A percentile compares a stretch with the other conserved stretches of the same genome.
phyloP scores from a whole-genome alignment of 2,329 filamentous ascomycete genomes.

The Fonsecaea pedrosoi region DNA sequence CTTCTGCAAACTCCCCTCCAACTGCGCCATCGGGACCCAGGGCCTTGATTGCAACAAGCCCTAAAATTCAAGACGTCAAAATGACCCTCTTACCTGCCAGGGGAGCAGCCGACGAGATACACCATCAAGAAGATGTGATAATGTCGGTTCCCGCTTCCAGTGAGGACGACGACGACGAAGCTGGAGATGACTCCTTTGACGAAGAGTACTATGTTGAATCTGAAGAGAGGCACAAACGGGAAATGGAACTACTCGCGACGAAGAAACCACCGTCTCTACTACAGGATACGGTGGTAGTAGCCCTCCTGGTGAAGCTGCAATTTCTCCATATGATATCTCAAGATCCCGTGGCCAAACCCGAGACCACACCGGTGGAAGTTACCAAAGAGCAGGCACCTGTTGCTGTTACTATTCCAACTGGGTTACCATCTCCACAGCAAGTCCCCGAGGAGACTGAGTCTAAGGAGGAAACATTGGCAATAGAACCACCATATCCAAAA shows the following conservation, averaged over 20 bases:
- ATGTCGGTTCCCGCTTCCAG: slow-evolving; percentile 42
- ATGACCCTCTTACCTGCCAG: slow-evolving; percentile 23
- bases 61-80: slow-evolving; percentile 29
- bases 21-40: slow-evolving; percentile 31
- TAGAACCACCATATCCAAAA: slow-evolving; percentile 31
- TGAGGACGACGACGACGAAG: slow-evolving; percentile 56
- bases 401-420: slow-evolving; percentile 37
- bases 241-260: slow-evolving; percentile 51
- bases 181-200: slow-evolving; percentile 49
- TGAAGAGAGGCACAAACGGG: slow-evolving; percentile 53
- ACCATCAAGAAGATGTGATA: slow-evolving; percentile 33
- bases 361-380: slow-evolving; percentile 50
- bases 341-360: slow-evolving; percentile 39
- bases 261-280: slow-evolving; percentile 52
- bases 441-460: slow-evolving; percentile 39
- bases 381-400: slow-evolving; percentile 49
- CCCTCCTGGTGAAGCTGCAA: slow-evolving; percentile 53
- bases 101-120: slow-evolving; percentile 17
- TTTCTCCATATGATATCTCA: slow-evolving; percentile 52
- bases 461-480: slow-evolving; percentile 22
- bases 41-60: slow-evolving; percentile 28
- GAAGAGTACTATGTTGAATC: slow-evolving; percentile 56
- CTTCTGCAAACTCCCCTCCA: slow-evolving; percentile 17
- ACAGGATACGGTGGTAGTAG: slow-evolving; percentile 51
- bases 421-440: slow-evolving; percentile 37